These are phyloP conservation scores for Tephrocybe sp. DNA, from an alignment of 768 basidiomycete species.

Conservation along the genomic window DNA sequence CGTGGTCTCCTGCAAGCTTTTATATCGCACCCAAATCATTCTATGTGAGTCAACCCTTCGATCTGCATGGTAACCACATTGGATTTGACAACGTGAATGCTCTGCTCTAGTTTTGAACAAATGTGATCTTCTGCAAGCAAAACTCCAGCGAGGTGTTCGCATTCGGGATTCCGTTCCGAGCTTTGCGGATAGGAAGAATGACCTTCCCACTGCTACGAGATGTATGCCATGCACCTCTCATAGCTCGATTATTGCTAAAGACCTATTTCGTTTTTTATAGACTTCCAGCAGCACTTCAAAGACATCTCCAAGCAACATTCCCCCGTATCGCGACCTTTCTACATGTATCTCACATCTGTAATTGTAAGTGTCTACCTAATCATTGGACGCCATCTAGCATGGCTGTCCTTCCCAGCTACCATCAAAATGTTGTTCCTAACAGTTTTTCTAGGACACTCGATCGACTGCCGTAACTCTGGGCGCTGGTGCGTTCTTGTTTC, in stretches of 20 bases:
- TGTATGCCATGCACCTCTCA: conserved; percentile 36
- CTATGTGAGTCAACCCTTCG: conserved; percentile 35
- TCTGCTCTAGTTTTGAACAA: conserved; percentile 53
- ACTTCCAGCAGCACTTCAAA: conserved; percentile 79
- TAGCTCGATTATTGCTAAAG: neutral
- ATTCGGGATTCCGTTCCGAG: conserved; percentile 71
- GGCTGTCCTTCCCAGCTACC: conserved; percentile 1
- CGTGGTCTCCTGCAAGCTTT: conserved; percentile 66
- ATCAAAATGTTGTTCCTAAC: conserved; percentile 7
- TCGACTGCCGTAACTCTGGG: conserved; percentile 70
- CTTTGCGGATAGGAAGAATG: conserved; percentile 72
- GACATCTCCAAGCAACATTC: conserved; percentile 65
- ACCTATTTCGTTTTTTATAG: conserved; percentile 30
- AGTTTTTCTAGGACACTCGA: conserved; percentile 58
- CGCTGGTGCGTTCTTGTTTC: conserved; percentile 41
- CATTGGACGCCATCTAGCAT: conserved; percentile 7
- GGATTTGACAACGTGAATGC: neutral
- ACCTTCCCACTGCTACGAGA: conserved; percentile 62
- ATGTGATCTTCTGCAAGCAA: conserved; percentile 71
- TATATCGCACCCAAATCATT: conserved; percentile 55
- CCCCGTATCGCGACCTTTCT: conserved; percentile 63
- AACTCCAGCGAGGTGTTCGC: conserved; percentile 62
- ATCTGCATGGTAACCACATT: neutral
- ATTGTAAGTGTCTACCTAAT: conserved; percentile 53
- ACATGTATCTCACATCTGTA: conserved; percentile 73